Evolutionary conservation across 2,329 filamentous ascomycete genomes (phyloP).

Genomic region (Pyrenochaeta sp.): DNA sequence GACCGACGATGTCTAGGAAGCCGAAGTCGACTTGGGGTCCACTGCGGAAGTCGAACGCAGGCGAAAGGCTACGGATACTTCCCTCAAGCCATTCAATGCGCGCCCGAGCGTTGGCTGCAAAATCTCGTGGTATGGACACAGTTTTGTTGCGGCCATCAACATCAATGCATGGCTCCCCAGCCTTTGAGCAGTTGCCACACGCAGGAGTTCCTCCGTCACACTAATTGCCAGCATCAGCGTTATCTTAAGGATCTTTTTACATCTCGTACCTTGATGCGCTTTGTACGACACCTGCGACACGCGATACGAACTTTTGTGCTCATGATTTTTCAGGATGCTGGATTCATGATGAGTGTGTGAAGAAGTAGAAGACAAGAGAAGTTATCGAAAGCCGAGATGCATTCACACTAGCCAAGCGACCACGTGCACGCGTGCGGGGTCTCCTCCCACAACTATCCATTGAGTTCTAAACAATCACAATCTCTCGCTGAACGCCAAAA

Average conservation of each 20-base stretch:
- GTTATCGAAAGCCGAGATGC: background rate
- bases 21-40: background rate
- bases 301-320: slow-evolving; percentile 48
- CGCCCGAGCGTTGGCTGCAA: background rate
- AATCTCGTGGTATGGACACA: slow-evolving; percentile 44
- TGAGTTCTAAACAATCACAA: no score
- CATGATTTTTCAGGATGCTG: slow-evolving; percentile 1
- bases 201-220: slow-evolving; percentile 51
- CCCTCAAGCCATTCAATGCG: slow-evolving; percentile 42
- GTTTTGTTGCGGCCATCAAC: slow-evolving; percentile 49
- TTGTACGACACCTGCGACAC: slow-evolving; percentile 47
- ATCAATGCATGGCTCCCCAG: slow-evolving; percentile 46
- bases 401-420: background rate
- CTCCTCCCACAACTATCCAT: no score
- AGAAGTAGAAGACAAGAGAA: background rate
- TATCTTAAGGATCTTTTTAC: no score
- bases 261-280: slow-evolving; percentile 48
- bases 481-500: no score
- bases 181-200: slow-evolving; percentile 47
- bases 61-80: slow-evolving; percentile 33
- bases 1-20: background rate
- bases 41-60: slow-evolving; percentile 22
- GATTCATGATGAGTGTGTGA: background rate
- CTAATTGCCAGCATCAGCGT: no score
- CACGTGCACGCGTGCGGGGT: no score